Conservation (phyloP, 352 stramenopile genomes). For the Detonula confervacea region DNA sequence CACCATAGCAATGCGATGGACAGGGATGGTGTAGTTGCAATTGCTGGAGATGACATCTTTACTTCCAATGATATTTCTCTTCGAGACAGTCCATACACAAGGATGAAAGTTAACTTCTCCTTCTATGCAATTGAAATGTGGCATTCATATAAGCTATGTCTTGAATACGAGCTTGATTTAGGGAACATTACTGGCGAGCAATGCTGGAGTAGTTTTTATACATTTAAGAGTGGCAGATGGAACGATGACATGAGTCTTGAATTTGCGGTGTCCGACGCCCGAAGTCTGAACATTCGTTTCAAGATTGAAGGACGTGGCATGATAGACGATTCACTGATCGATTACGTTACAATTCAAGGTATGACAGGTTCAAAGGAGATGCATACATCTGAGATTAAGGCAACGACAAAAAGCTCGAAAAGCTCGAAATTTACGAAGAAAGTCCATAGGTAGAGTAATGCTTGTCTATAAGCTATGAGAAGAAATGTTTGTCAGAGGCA, state of each 20-base stretch:
- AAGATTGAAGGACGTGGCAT: not conserved
- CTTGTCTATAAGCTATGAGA: no score
- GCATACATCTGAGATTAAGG: no score
- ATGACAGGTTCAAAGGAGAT: no score
- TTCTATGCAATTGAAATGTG: constrained; percentile 21
- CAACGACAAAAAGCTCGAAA: no score
- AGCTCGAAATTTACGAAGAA: no score
- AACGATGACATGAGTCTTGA: constrained; percentile 31
- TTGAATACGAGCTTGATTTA: constrained; percentile 26
- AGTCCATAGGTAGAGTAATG: no score
- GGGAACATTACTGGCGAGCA: constrained; percentile 4
- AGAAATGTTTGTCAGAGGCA: no score
- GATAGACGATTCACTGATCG: constrained; percentile 29
- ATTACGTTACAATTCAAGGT: constrained; percentile 30
- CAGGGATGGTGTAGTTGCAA: constrained; percentile 18
- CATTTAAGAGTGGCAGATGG: constrained; percentile 27
- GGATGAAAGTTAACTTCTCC: constrained; percentile 21
- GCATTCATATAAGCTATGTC: constrained; percentile 13
- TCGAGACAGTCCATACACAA: constrained; percentile 11
- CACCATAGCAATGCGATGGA: constrained; percentile 8
- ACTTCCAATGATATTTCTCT: constrained; percentile 15
- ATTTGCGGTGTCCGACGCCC: not conserved
- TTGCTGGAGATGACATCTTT: constrained; percentile 3
- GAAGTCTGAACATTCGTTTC: constrained; percentile 30
- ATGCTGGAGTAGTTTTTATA: constrained; percentile 6